Evolutionary conservation across 176 grass and related monocot species (phyloP).

Genomic region (Aegilops longissima): DNA sequence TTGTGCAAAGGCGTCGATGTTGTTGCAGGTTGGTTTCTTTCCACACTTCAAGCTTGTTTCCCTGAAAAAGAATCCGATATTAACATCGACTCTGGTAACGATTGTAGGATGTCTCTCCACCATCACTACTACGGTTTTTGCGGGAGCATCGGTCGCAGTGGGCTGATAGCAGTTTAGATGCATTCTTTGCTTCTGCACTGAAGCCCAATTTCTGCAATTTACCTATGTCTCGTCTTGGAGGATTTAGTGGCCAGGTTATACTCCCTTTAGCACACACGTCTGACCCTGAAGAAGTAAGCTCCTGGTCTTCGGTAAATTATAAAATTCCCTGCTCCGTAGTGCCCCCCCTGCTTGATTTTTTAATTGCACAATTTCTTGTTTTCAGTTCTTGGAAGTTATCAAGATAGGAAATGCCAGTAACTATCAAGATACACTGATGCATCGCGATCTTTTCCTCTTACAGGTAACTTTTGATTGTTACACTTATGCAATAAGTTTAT

Average conservation of each 20-base stretch:
- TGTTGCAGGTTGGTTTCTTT: constrained; percentile 68
- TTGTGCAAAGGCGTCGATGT: constrained; percentile 90
- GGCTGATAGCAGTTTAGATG: constrained; percentile 69
- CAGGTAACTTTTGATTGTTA: constrained; percentile 52
- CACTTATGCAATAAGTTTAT: background rate
- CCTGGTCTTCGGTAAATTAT: background rate
- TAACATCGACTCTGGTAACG: background rate
- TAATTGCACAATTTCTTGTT: background rate
- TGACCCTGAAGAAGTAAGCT: constrained; percentile 72
- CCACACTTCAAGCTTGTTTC: background rate
- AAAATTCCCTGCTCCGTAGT: background rate
- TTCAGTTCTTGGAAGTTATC: constrained; percentile 86
- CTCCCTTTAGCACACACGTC: constrained; percentile 63
- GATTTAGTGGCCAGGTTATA: constrained; percentile 68
- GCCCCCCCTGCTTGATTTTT: background rate
- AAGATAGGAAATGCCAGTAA: constrained; percentile 53
- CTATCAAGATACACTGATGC: constrained; percentile 43
- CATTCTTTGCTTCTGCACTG: constrained; percentile 60
- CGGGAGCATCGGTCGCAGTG: constrained; percentile 77
- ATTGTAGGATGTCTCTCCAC: constrained; percentile 57
- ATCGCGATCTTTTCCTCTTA: constrained; percentile 79
- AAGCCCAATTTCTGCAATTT: constrained; percentile 59
- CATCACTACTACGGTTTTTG: constrained; percentile 51
- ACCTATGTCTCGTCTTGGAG: constrained; percentile 43
- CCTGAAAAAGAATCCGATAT: background rate